Conservation (phyloP, 257 asterid species). For the Salvia rosmarinus region DNA sequence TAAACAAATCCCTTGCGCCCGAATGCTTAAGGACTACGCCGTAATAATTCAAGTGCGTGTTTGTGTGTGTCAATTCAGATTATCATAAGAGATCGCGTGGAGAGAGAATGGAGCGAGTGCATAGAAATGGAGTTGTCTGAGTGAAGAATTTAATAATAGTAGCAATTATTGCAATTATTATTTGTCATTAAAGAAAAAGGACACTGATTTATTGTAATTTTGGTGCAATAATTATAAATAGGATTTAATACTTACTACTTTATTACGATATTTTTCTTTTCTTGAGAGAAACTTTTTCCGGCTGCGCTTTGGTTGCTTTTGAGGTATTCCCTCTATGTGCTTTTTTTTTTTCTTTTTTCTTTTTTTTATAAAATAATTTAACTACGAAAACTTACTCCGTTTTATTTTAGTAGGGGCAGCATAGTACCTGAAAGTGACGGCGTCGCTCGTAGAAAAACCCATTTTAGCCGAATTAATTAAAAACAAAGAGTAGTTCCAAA, state of each 20-base stretch:
- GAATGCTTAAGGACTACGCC: constrained; percentile 53
- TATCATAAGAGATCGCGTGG: constrained; percentile 60
- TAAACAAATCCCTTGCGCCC: constrained; percentile 44
- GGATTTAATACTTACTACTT: constrained; percentile 39
- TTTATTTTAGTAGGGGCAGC: constrained; percentile 28
- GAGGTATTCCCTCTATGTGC: constrained; percentile 36
- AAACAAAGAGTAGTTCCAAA: background rate
- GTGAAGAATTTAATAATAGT: constrained; percentile 49
- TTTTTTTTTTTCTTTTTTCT: constrained; percentile 15
- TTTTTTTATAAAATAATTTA: constrained; percentile 18
- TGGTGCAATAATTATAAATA: constrained; percentile 48
- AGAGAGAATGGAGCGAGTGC: constrained; percentile 40
- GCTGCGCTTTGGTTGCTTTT: constrained; percentile 51
- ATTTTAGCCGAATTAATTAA: constrained; percentile 28
- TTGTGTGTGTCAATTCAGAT: constrained; percentile 45
- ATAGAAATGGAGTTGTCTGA: constrained; percentile 45
- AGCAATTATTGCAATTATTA: constrained; percentile 56
- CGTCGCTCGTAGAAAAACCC: constrained; percentile 3
- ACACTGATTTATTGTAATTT: constrained; percentile 46
- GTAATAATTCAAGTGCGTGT: constrained; percentile 45
- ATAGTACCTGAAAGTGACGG: constrained; percentile 31
- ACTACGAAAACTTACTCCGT: constrained; percentile 6
- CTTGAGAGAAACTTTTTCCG: constrained; percentile 28
- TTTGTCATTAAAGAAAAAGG: constrained; percentile 47
- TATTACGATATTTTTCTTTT: constrained; percentile 29